Evolutionary conservation across 1,284 basidiomycete genomes (phyloP), one percentile per base, ranked within the genome.

Genomic region (Boletus austroedulis): DNA sequence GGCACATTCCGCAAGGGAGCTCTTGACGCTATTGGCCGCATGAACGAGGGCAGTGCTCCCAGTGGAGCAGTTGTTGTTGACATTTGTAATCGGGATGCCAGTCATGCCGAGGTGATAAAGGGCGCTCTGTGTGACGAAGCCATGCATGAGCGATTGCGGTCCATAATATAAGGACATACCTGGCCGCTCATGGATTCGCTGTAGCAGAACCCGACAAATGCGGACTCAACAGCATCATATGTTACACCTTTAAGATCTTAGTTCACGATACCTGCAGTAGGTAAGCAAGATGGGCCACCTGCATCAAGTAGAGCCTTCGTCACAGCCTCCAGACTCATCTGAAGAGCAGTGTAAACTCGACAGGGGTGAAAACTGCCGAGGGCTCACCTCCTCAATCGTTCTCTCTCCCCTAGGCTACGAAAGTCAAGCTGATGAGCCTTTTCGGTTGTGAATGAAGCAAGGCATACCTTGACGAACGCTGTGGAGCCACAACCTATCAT

Each of bases 251-350:
- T 2, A 43, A 64, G 23, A 7, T 15, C 6, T n/a, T 46, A 1
- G n/a, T 50, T 61, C 46, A 46, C 23, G 5, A 21, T 34, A 38
- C 46, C 15, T 41, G 17, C 9, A 28, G 2, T 3, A 38, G 10
- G 34, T 29, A 31, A 11, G 50, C 21, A 34, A 43, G 21, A n/a
- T 3, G 10, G 6, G 40, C 61, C 57, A 80, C 91, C 92, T 64
- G 92, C 90, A 68, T 94, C 92, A 26, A 94, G 81, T 23, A 94
- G 79, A 0, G 91, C 92, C 67, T 94, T 94, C 4, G 90, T 91
- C 1, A 87, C 83, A 8, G 90, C 92, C 72, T 94, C 92, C 58
- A 94, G 76, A 3, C 88, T 86, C 85, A 90, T 90, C 85, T 87
- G 68, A 51, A 10, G 14, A 26, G 10, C 14, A 23, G 15, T n/a